A percentile compares a stretch with the other conserved stretches of the same genome.
These are phyloP conservation scores for Zymoseptoria crescenta DNA, from an alignment of 2,329 filamentous ascomycete genomes.

Conservation along the genomic window DNA sequence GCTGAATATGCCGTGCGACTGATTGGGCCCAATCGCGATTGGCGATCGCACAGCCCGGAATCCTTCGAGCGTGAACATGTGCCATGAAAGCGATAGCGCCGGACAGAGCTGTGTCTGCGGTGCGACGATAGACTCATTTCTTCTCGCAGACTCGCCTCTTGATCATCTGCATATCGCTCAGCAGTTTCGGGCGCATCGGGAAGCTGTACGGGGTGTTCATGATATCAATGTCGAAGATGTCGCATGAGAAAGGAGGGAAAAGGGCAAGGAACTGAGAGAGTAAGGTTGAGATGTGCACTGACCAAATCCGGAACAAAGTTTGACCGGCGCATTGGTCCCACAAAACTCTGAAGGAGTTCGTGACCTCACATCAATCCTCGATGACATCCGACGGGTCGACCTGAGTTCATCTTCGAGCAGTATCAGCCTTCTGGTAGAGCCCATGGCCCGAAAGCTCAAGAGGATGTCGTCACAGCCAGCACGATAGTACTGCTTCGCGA, in stretches of 20 bases:
- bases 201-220: background rate
- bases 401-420: too few relatives aligned
- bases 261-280: background rate
- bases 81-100: background rate
- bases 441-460: background rate
- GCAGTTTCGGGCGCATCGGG: too few relatives aligned
- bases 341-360: background rate
- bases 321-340: background rate
- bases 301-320: background rate
- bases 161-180: too few relatives aligned
- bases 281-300: background rate
- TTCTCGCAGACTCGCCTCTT: background rate
- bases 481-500: background rate
- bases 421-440: background rate
- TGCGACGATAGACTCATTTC: background rate
- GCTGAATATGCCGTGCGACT: background rate
- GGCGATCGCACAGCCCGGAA: background rate
- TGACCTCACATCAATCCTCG: background rate
- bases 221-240: background rate
- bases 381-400: too few relatives aligned
- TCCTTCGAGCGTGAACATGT: background rate
- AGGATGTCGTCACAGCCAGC: background rate
- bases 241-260: background rate
- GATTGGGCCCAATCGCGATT: background rate
- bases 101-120: background rate